Evolutionary conservation across 306 rosid genomes (phyloP), one percentile per base, ranked within the genome.

Genomic region (Corylus heterophylla): DNA sequence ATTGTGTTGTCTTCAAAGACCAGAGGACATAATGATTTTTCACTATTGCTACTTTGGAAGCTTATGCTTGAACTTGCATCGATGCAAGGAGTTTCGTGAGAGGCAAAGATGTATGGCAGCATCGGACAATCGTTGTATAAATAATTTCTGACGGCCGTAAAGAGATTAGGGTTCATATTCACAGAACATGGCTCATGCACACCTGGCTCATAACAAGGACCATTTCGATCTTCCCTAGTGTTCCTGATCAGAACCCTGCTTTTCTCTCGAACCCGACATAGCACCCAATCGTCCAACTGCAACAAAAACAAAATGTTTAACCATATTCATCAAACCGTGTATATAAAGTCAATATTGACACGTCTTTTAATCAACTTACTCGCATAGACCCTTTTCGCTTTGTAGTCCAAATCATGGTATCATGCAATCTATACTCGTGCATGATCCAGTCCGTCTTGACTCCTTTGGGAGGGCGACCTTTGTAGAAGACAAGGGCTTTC

Each of bases 271-370:
- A 90, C 88, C 55, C 89, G 84, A 80, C 95, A 92, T 49, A 92
- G 76, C 80, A 92, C 92, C 97, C 95, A 92, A 79, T 90, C 91
- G 79, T 90, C 97, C 68, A 90, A 81, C 97, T 90, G 86, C 52
- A 67, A n/a, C 2, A 48, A 81, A 54, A 80, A 45, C 4, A 49
- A 27, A 71, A 42, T 42, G 8, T 42, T 4, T 39, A 39, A 3
- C 44, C 6, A 39, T 39, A 39, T 39, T 39, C 44, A 31, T 31
- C 35, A 31, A 3, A 31, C 35, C 2, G 2, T 2, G 3, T 2
- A 31, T 31, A 31, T 31, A 31, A 31, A 31, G 35, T 31, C 3
- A 31, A 31, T 31, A 31, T 31, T 31, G 2, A 31, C 35, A 31
- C 2, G 3, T 31, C 35, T 31, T 31, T 31, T 31, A 31, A 31